Percentiles rank a stretch among this genome's conserved stretches.
Evolutionary conservation across 139 green algal species (phyloP).

Genomic region (Nannochloris sp.): DNA sequence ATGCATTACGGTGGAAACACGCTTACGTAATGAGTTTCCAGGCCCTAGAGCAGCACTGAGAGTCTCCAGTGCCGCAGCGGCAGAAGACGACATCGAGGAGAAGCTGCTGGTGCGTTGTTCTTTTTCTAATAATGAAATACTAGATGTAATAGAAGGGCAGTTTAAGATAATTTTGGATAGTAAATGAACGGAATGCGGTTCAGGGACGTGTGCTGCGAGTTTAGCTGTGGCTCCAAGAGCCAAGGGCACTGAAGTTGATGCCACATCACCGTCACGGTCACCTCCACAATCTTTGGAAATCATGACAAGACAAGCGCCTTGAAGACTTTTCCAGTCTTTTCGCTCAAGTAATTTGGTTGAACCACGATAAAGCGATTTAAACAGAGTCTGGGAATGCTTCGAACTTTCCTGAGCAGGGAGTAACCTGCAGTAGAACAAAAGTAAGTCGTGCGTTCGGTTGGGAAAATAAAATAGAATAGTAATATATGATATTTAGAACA

Average conservation of each 20-base stretch:
- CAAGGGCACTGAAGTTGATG: too few relatives aligned
- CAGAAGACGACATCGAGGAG: too few relatives aligned
- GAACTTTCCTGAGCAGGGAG: not conserved
- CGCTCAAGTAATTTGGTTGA: not conserved
- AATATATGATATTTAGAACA: not conserved
- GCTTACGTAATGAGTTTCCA: not conserved
- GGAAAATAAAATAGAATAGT: not conserved
- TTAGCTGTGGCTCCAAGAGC: not conserved
- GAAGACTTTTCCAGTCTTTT: not conserved
- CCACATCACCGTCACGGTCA: too few relatives aligned
- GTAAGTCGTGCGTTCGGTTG: not conserved
- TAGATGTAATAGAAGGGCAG: not conserved
- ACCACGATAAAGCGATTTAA: constrained; percentile 17
- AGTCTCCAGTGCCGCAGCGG: too few relatives aligned
- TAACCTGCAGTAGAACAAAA: not conserved
- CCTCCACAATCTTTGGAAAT: too few relatives aligned
- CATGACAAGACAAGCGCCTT: not conserved
- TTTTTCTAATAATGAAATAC: not conserved
- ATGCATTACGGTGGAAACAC: not conserved
- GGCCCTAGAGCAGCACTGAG: not conserved
- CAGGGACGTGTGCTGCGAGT: not conserved
- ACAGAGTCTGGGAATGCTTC: constrained; percentile 6
- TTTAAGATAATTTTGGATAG: not conserved
- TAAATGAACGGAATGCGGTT: not conserved
- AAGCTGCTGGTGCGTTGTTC: not conserved